Percentiles rank a stretch among this genome's conserved stretches.
phyloP scores from a whole-genome alignment of 257 asterid species.

The Gentiana dahurica region DNA sequence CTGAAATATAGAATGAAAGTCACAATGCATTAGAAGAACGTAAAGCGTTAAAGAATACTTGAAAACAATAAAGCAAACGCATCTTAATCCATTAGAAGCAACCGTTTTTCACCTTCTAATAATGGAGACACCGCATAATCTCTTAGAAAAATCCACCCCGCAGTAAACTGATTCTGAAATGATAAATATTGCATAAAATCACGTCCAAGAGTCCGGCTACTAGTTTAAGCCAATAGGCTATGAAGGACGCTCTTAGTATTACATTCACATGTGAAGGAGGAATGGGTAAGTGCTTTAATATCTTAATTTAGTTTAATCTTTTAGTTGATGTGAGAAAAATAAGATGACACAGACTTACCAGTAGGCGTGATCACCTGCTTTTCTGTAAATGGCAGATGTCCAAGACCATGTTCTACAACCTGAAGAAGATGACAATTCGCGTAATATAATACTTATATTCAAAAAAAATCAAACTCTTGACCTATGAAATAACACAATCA shows the following conservation, averaged over 20 bases:
- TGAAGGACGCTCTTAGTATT: too few relatives aligned
- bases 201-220: too few relatives aligned
- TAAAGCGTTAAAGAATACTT: too few relatives aligned
- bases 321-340: too few relatives aligned
- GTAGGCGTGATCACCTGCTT: conserved; percentile 96
- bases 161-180: conserved; percentile 81
- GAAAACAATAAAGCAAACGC: too few relatives aligned
- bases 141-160: conserved; percentile 94
- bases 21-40: neutral
- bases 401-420: conserved; percentile 99
- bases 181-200: neutral
- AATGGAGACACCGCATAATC: conserved; percentile 92
- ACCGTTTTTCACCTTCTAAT: conserved; percentile 63
- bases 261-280: too few relatives aligned
- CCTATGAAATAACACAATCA: conserved; percentile 7
- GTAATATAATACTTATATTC: neutral
- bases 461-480: neutral
- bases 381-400: conserved; percentile 98
- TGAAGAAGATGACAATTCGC: conserved; percentile 13
- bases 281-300: neutral
- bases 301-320: neutral
- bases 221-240: too few relatives aligned
- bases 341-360: conserved; percentile 40
- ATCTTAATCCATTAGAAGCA: neutral
- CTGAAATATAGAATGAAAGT: conserved; percentile 24